Evolutionary conservation across 345 rosid genomes (phyloP).

Genomic region (Salix brachista): DNA sequence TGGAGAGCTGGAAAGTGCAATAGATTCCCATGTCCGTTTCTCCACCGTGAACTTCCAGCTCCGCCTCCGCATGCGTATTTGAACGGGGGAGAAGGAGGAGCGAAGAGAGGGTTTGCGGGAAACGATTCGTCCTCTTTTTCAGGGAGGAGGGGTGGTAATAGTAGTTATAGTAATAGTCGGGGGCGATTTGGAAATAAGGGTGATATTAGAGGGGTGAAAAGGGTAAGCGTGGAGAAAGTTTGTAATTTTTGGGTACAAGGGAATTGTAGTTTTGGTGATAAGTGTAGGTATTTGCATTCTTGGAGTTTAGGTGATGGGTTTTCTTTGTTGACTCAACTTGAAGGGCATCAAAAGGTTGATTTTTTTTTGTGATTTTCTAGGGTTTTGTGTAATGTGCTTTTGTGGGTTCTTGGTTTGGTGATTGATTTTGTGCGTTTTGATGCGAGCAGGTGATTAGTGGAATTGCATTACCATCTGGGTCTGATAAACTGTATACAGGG

Average conservation of each 20-base stretch:
- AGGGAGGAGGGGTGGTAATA: constrained; percentile 59
- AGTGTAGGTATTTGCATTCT: constrained; percentile 78
- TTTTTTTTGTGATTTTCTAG: background rate
- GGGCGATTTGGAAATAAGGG: constrained; percentile 35
- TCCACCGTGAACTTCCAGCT: constrained; percentile 70
- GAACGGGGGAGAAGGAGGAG: constrained; percentile 32
- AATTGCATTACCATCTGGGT: constrained; percentile 77
- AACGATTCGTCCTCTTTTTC: constrained; percentile 50
- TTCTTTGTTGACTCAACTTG: constrained; percentile 67
- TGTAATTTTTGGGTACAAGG: constrained; percentile 91
- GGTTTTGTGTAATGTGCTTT: constrained; percentile 5
- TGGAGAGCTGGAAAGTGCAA: constrained; percentile 88
- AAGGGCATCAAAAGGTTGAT: constrained; percentile 78
- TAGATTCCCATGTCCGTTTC: constrained; percentile 61
- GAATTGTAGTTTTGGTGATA: constrained; percentile 68
- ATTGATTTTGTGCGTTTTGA: constrained; percentile 2
- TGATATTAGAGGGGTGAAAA: background rate
- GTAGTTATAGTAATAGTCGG: constrained; percentile 39
- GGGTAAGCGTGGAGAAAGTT: constrained; percentile 61
- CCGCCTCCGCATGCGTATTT: constrained; percentile 25
- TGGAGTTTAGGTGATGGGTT: constrained; percentile 88
- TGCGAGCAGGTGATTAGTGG: constrained; percentile 69
- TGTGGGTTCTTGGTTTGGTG: background rate
- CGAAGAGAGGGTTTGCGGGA: constrained; percentile 56
- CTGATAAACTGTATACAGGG: constrained; percentile 86